Percentiles rank a stretch among this genome's conserved stretches.
phyloP scores from a whole-genome alignment of 1,139 yeast species.

The Scheffersomyces quercinus region DNA sequence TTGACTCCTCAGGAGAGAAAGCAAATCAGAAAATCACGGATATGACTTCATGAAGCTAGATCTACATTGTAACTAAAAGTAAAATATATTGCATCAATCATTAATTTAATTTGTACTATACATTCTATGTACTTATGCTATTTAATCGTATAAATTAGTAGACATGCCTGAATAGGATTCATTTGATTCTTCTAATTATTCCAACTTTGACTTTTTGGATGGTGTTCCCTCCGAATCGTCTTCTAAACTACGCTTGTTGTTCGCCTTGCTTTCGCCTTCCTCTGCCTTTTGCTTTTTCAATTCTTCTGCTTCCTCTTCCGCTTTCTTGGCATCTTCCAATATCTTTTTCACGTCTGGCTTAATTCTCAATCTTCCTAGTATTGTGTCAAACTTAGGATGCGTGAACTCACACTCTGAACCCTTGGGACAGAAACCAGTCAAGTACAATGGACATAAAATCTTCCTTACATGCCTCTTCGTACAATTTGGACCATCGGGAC shows the following conservation, averaged over 20 bases:
- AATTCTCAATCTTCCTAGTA: constrained; percentile 48
- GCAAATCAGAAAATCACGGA: constrained; percentile 51
- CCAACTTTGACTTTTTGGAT: neutral
- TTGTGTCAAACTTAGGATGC: constrained; percentile 58
- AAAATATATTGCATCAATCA: neutral
- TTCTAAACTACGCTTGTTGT: constrained; percentile 5
- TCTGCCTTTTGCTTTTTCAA: neutral
- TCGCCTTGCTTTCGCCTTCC: neutral
- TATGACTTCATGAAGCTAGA: constrained; percentile 2
- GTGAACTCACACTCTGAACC: constrained; percentile 60
- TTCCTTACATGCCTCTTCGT: constrained; percentile 78
- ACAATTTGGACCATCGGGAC: constrained; percentile 91
- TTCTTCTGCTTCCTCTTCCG: neutral
- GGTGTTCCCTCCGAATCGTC: constrained; percentile 1
- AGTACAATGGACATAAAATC: constrained; percentile 75
- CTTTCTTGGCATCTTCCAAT: neutral
- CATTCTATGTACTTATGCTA: no score
- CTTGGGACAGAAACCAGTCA: constrained; percentile 92
- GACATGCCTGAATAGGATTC: no score
- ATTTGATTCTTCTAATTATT: neutral
- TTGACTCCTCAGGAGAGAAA: constrained; percentile 74
- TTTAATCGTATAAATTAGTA: no score
- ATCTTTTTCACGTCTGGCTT: constrained; percentile 38
- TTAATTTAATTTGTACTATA: neutral
- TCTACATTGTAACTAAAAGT: no score